Base-by-base conservation (phyloP, 1,139 yeast genomes). In the Kodamaea sp. region DNA sequence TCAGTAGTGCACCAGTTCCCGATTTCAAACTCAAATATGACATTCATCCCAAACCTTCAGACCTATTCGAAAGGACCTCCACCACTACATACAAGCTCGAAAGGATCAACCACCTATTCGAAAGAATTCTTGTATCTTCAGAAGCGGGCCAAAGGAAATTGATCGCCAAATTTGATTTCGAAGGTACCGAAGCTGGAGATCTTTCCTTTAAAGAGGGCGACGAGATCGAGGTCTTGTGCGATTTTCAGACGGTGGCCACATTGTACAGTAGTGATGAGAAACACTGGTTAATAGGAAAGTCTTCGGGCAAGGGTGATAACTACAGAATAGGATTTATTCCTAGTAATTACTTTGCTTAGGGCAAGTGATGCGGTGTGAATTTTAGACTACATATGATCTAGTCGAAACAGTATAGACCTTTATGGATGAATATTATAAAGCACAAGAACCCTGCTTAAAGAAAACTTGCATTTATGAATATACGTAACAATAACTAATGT, bases 241-340 rank as follows among this genome's bases (percentile, higher is more conserved):
- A 66, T 31, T 61, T 69, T 37, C 66, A 63, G 39, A 35, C 42
- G 28, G 43, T 54, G 12, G 54, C 54, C 35, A 45, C 57, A 7
- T 48, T 59, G 13, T 55, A 50, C 31, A 44, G 35, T 32, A 45
- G 42, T 6, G 50, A 46, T 9, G 50, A 55, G 3, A 43, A 44
- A 7, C 59, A 59, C 32, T 70, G 76, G 76, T 43, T 60, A 35
- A 51, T 70, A 22, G 74, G 73, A 0, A 45, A 49, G 5, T 34
- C 49, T 9, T 29, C 29, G 6, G 28, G 18, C 18, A 26, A 22
- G 4, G 15, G 14, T 7, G 44, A 39, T 9, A 42, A 45, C 9
- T 42, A 38, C n/a, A 53, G 76, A 42, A 47, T 59, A 9, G 76
- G 76, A 5, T 63, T 70, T 41, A 66, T 66, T 4, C 76, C 76